Evolutionary conservation across 1,284 basidiomycete genomes (phyloP), one percentile per base, ranked within the genome.

Genomic region (Tilletia caries): DNA sequence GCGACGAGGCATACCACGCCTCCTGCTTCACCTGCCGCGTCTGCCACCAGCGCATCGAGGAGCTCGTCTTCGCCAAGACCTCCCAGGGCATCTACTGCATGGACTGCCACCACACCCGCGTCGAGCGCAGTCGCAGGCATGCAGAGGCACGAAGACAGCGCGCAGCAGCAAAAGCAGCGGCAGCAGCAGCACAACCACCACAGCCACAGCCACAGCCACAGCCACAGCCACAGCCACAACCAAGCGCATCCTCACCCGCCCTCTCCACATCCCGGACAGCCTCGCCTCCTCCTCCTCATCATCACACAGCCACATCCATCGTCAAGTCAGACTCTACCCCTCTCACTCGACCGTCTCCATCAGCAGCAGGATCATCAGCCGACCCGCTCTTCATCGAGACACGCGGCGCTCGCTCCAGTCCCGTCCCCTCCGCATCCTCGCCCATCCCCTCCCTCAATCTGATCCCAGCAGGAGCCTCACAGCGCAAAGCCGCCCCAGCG

Each of bases 41-140:
- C 46, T 98, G 95, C 86, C 89, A 90, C 82, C 91, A 91, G 81
- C 89, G 92, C 70, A 98, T 98, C 78, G 95, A 98, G 84, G 95
- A 98, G 83, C 89, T 98, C 67, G 93, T 98, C 69, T 98, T 98
- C 79, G 96, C 95, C 68, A 98, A 98, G 86, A 98, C 96, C 0
- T 92, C 90, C 73, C 93, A 97, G 80, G 95, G 96, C 65, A 98
- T 98, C 74, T 98, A 98, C 84, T 98, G 95, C 84, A 97, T 98
- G 95, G 79, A 89, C 67, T 98, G 95, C 80, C 96, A 98, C 83
- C 96, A 95, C 84, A 92, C 97, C 72, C 91, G 96, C 68, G 95
- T 98, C 81, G 93, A 93, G 34, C 89, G 92, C 75, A 93, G 93
- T 76, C 86, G 93, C 74, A 89, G 91, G 73, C 93, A 97, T 83